Conservation (phyloP, 805 yeast genomes). For the Candida khao-thaluensis region DNA sequence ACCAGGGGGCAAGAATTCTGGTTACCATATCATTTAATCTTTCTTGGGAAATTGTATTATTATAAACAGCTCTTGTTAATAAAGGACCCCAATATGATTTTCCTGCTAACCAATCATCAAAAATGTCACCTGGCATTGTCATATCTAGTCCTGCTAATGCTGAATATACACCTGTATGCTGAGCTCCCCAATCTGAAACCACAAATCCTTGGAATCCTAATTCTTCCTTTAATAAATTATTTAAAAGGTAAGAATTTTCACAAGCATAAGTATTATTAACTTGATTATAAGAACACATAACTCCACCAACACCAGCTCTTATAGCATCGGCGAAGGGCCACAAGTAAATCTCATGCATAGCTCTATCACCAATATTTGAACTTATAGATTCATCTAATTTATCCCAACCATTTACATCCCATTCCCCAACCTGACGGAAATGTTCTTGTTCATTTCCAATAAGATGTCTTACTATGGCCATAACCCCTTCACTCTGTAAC, state of each 20-base stretch:
- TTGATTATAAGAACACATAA: conserved; percentile 61
- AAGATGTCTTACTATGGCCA: conserved; percentile 56
- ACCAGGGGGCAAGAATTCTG: conserved; percentile 57
- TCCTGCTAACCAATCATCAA: conserved; percentile 53
- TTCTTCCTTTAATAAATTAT: conserved; percentile 57
- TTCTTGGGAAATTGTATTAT: conserved; percentile 51
- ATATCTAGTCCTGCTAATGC: conserved; percentile 62
- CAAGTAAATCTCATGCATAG: conserved; percentile 59
- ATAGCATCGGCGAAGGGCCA: conserved; percentile 70
- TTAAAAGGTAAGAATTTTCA: conserved; percentile 55
- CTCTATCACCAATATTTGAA: conserved; percentile 57
- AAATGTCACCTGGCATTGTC: conserved; percentile 62
- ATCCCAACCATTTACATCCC: conserved; percentile 47
- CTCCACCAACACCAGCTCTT: conserved; percentile 57
- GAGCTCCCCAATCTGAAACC: conserved; percentile 69
- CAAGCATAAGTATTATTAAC: conserved; percentile 59
- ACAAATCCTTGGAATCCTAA: conserved; percentile 67
- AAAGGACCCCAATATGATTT: conserved; percentile 59
- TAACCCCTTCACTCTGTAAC: conserved; percentile 55
- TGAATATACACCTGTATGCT: conserved; percentile 54
- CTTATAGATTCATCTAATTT: conserved; percentile 43
- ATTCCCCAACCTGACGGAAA: conserved; percentile 53
- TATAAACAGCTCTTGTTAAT: conserved; percentile 53
- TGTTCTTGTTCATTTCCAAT: conserved; percentile 65
- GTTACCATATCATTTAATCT: conserved; percentile 63